A percentile compares a stretch with the other conserved stretches of the same genome.
Conservation (phyloP, 2,329 filamentous ascomycete species). For the Helotiales sp. region DNA sequence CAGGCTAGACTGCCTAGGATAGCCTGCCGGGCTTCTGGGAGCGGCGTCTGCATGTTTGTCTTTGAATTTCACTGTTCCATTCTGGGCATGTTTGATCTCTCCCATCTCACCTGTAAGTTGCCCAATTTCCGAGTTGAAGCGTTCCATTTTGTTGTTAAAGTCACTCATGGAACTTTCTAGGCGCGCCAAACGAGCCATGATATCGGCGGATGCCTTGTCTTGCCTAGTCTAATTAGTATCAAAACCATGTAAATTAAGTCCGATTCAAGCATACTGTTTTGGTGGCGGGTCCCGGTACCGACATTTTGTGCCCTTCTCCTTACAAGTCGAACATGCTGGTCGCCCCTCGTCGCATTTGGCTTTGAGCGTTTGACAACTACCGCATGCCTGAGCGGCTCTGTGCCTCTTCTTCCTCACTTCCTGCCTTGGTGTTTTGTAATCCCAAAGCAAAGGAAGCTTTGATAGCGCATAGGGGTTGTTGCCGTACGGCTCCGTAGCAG, state of each 20-base stretch:
- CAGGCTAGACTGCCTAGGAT: constrained; percentile 20
- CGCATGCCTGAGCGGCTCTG: constrained; percentile 72
- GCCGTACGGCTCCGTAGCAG: constrained; percentile 34
- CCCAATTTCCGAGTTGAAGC: constrained; percentile 22
- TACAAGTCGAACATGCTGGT: constrained; percentile 79
- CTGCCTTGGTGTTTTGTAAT: constrained; percentile 30
- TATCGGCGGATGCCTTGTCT: constrained; percentile 65
- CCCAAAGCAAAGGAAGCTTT: constrained; percentile 31
- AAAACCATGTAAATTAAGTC: not conserved
- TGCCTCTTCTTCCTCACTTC: constrained; percentile 38
- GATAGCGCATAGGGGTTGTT: constrained; percentile 28
- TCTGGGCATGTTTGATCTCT: not conserved
- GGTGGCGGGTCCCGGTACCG: constrained; percentile 90
- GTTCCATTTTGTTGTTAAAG: constrained; percentile 17
- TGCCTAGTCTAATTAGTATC: constrained; percentile 38
- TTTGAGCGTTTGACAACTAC: constrained; percentile 84
- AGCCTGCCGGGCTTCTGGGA: not conserved
- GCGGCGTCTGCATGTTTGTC: constrained; percentile 2
- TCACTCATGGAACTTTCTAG: constrained; percentile 23
- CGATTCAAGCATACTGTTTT: constrained; percentile 72
- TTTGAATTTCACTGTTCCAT: not conserved
- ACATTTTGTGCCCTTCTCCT: constrained; percentile 82
- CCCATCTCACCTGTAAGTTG: constrained; percentile 18
- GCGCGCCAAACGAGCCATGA: constrained; percentile 54
- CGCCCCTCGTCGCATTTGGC: constrained; percentile 90